These are phyloP conservation scores for Domatiomyces globalis DNA, from an alignment of 2,329 filamentous ascomycete species.

Conservation along the genomic window DNA sequence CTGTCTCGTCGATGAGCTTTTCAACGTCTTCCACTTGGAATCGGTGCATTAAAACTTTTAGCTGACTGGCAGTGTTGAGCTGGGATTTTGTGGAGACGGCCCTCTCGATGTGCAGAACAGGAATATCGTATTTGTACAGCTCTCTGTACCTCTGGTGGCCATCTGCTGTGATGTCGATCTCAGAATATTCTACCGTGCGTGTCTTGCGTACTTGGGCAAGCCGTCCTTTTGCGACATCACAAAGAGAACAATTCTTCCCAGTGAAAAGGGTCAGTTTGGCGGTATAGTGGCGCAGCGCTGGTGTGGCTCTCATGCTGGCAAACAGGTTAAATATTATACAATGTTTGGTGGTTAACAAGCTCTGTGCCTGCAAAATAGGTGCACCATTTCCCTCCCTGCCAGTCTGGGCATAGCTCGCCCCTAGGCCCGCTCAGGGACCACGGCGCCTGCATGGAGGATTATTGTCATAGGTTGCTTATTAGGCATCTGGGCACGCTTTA, in stretches of 20 bases:
- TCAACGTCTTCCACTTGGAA: conserved; percentile 45
- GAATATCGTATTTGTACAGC: conserved; percentile 50
- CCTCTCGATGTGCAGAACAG: conserved; percentile 46
- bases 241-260: conserved; percentile 45
- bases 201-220: conserved; percentile 40
- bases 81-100: conserved; percentile 18
- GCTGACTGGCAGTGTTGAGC: conserved; percentile 30
- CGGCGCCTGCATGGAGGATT: no score
- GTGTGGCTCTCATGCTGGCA: conserved; percentile 10
- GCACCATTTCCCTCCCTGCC: neutral
- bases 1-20: conserved; percentile 38
- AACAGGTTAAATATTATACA: neutral
- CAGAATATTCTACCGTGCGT: conserved; percentile 40
- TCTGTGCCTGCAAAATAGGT: no score
- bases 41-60: conserved; percentile 48
- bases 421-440: neutral
- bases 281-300: conserved; percentile 6
- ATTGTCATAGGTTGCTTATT: no score
- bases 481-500: neutral
- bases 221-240: conserved; percentile 45
- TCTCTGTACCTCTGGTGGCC: conserved; percentile 43
- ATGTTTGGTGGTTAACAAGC: no score
- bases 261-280: conserved; percentile 46
- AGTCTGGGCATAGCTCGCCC: neutral
- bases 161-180: conserved; percentile 45